Conservation (phyloP, 306 rosid species). For the Alnus rubra region DNA sequence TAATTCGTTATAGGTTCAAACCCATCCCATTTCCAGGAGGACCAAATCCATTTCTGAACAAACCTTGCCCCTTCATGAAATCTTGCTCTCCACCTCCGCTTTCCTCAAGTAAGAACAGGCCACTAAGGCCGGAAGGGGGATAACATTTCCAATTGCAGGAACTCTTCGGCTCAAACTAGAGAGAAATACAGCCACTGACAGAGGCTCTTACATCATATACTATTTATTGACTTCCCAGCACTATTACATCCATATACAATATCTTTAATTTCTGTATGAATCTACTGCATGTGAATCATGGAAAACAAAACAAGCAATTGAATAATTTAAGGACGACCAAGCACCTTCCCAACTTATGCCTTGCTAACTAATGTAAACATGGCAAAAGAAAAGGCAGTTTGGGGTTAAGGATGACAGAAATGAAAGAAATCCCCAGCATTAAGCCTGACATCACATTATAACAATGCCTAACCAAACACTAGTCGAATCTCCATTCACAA, state of each 20-base stretch:
- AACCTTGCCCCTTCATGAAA: no score
- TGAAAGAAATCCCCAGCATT: neutral
- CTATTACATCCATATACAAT: neutral
- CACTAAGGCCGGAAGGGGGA: no score
- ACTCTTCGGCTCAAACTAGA: neutral
- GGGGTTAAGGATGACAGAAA: neutral
- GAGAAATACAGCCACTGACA: neutral
- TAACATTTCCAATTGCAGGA: no score
- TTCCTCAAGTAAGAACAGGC: no score
- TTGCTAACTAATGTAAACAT: neutral
- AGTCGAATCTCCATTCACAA: neutral
- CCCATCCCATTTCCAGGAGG: no score
- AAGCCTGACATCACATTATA: neutral
- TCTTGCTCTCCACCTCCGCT: no score
- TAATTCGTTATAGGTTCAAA: no score
- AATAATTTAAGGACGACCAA: neutral
- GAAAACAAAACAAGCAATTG: neutral
- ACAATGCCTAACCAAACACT: neutral
- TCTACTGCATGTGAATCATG: neutral
- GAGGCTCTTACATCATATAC: neutral
- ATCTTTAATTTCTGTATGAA: neutral
- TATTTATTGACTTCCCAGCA: neutral
- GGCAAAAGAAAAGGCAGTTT: neutral
- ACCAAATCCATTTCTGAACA: no score
- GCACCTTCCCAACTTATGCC: neutral